phyloP scores from a whole-genome alignment of 176 grass and related monocot species.

The Lolium multiflorum region DNA sequence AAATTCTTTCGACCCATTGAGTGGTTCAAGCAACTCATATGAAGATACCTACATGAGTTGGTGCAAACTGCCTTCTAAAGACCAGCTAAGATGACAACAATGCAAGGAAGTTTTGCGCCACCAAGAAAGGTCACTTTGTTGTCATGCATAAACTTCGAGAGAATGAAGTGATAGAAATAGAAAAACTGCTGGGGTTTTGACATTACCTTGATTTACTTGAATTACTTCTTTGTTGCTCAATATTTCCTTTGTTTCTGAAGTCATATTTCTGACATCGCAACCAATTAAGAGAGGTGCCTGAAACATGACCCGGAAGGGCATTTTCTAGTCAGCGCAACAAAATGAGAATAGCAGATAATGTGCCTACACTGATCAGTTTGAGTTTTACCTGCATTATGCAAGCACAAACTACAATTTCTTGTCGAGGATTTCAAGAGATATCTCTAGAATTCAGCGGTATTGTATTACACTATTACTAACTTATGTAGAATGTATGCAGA shows the following conservation, averaged over 20 bases:
- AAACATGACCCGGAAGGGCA: conserved; percentile 5
- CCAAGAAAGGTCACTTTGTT: not conserved
- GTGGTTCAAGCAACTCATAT: not conserved
- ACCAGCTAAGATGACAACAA: not conserved
- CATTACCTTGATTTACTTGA: conserved; percentile 90
- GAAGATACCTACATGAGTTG: not conserved
- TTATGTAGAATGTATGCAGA: not conserved
- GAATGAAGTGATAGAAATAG: conserved; percentile 11
- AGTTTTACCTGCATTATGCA: not conserved
- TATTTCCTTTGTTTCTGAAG: conserved; percentile 78
- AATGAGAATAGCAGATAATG: conserved; percentile 15
- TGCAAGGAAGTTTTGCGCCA: not conserved
- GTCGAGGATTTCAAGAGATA: not conserved
- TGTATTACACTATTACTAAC: not conserved
- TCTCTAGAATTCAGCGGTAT: not conserved
- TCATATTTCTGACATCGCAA: conserved; percentile 97
- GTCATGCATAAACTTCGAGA: not conserved
- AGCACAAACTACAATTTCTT: not conserved
- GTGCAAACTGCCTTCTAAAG: not conserved
- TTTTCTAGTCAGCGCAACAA: conserved; percentile 5
- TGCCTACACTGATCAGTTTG: not conserved
- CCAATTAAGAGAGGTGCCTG: conserved; percentile 98
- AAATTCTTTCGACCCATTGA: not conserved
- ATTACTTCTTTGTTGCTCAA: conserved; percentile 93
- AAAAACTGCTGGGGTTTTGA: not conserved